Conservation (phyloP, 2,329 filamentous ascomycete genomes). For the Penicillium sp. region DNA sequence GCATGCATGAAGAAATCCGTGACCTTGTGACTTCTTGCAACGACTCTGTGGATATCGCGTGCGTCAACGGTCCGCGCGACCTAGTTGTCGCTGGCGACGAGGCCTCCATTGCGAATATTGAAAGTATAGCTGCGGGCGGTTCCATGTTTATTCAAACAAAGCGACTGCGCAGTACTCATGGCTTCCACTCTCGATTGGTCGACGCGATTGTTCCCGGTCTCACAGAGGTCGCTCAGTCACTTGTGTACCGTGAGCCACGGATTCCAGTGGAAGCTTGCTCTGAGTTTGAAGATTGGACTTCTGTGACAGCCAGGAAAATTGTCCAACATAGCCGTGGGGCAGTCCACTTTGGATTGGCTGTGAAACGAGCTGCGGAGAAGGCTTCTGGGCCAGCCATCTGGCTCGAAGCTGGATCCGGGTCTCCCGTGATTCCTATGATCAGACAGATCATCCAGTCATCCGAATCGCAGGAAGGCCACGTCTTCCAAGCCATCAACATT, state of each 20-base stretch:
- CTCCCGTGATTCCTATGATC: background rate
- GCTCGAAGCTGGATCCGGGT: conserved; percentile 1
- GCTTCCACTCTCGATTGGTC: background rate
- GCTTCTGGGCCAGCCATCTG: background rate
- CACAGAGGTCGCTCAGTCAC: background rate
- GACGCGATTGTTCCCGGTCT: background rate
- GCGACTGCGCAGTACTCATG: background rate
- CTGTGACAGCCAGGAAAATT: background rate
- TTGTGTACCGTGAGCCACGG: background rate
- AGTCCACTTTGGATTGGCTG: background rate
- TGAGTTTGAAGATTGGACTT: background rate
- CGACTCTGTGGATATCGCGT: background rate
- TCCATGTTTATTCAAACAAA: background rate
- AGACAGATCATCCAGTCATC: background rate
- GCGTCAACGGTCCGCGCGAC: background rate
- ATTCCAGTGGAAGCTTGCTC: conserved; percentile 1
- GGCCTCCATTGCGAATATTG: background rate
- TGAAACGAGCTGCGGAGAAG: background rate
- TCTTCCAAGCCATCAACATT: background rate
- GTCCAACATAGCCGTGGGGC: background rate
- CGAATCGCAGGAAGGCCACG: background rate
- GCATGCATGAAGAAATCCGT: background rate
- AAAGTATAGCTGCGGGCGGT: background rate
- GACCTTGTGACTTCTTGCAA: background rate
- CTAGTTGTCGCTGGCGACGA: background rate